These are phyloP conservation scores for Scedosporium apiospermum DNA, from an alignment of 2,329 filamentous ascomycete species.

Conservation along the genomic window DNA sequence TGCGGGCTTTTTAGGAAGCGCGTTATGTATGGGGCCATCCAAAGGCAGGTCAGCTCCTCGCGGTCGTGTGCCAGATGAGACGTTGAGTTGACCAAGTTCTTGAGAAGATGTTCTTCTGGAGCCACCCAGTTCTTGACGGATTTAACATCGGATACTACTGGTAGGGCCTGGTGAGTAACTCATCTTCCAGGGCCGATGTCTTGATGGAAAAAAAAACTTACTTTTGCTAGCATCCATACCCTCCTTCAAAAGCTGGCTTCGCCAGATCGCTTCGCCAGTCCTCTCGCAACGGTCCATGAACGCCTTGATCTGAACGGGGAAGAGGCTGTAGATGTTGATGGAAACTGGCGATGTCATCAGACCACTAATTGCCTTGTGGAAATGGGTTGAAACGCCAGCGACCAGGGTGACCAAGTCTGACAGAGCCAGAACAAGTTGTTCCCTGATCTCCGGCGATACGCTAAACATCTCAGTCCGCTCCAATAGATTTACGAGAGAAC, in stretches of 20 bases:
- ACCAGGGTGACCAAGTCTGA: slow-evolving; percentile 15
- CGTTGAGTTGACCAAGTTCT: slow-evolving; percentile 5
- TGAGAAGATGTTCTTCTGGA: slow-evolving; percentile 13
- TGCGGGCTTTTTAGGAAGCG: slow-evolving; percentile 12
- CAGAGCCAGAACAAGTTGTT: slow-evolving; percentile 13
- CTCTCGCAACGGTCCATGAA: slow-evolving; percentile 13
- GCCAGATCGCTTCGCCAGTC: slow-evolving; percentile 14
- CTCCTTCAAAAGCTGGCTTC: slow-evolving; percentile 23
- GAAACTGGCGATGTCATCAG: slow-evolving; percentile 10
- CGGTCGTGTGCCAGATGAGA: slow-evolving; percentile 13
- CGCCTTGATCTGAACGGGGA: slow-evolving; percentile 12
- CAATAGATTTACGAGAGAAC: slow-evolving; percentile 14
- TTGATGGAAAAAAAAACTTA: slow-evolving; percentile 7
- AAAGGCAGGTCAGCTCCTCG: slow-evolving; percentile 16
- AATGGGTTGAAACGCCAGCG: slow-evolving; percentile 13
- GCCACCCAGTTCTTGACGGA: slow-evolving; percentile 21
- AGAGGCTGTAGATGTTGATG: slow-evolving; percentile 16
- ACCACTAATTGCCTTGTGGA: slow-evolving; percentile 12
- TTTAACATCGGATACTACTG: slow-evolving; percentile 19
- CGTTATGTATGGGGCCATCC: slow-evolving; percentile 12
- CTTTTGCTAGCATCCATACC: slow-evolving; percentile 19
- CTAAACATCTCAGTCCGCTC: slow-evolving; percentile 13
- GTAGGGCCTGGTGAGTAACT: background rate
- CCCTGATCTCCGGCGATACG: slow-evolving; percentile 13
- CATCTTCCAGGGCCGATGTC: too few species aligned